Evolutionary conservation across 2,329 filamentous ascomycete species (phyloP), one percentile per base, ranked within the genome.

Genomic region (Helotiales sp.): DNA sequence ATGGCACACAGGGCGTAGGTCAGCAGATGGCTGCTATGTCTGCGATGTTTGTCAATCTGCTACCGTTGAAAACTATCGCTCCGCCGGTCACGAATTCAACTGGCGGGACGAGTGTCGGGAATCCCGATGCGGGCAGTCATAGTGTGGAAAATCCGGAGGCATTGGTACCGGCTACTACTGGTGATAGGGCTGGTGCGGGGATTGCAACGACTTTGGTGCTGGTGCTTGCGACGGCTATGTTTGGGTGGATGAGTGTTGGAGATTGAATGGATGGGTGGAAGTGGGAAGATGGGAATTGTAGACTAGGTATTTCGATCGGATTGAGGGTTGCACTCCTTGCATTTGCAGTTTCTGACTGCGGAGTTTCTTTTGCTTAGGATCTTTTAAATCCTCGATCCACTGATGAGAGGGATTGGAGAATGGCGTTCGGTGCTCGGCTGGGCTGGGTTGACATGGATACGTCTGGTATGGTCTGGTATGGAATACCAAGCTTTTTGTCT

Each of bases 21-120:
- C 83, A 87, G 75, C 89, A 92, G 77, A 92, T 93, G 89, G 84
- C 87, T 0, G 89, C 87, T 4, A 86, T 88, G 84, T 82, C 81
- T 58, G 85, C 84, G 0, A 78, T 89, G 6, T 84, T 73, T 63
- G 79, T 79, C 26, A 78, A 82, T 66, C 75, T 84, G 10, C 69
- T 77, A 2, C 73, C 82, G 40, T 68, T 82, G 1, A 77, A 61
- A 43, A 28, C 15, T 22, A 77, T 74, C 2, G 76, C 79, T 0
- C 65, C 74, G 0, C 72, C 73, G 0, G 58, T 75, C 2, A 75
- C 60, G 76, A 73, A 74, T 17, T 13, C 30, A 6, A 73, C 83
- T 17, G 72, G 73, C 17, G 86, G 86, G 65, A 77, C 75, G 3
- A 74, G 71, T 52, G 40, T 61, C 20, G 75, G 75, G 0, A 71